Conservation (phyloP, 148 eudicot species). For the Talinum fruticosum region DNA sequence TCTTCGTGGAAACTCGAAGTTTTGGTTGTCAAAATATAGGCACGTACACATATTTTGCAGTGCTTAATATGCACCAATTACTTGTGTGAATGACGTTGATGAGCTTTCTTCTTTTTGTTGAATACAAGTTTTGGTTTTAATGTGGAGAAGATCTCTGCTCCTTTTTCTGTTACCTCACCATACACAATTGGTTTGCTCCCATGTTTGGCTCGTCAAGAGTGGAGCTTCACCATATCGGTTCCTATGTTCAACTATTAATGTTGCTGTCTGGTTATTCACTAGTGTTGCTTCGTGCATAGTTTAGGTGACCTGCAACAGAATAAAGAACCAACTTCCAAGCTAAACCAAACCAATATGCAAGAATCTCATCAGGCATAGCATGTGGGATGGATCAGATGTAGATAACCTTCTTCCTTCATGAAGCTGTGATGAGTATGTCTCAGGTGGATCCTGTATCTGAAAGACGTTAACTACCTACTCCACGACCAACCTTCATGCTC, state of each 20-base stretch:
- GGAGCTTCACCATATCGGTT: neutral
- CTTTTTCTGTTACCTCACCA: constrained; percentile 5
- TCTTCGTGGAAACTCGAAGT: constrained; percentile 10
- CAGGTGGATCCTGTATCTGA: too few relatives aligned
- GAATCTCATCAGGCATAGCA: too few relatives aligned
- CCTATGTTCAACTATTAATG: neutral
- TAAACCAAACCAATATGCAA: neutral
- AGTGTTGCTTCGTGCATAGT: neutral
- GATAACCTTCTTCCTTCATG: too few relatives aligned
- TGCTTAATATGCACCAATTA: neutral
- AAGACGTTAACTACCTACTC: neutral
- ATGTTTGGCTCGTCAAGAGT: neutral
- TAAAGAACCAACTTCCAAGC: neutral
- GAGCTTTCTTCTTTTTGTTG: neutral
- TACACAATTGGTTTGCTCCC: neutral
- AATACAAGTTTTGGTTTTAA: constrained; percentile 1
- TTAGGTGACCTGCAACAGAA: neutral
- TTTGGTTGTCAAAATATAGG: constrained; percentile 16
- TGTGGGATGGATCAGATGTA: too few relatives aligned
- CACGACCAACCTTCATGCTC: neutral
- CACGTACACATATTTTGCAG: neutral
- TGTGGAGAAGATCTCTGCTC: neutral
- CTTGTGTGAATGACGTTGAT: constrained; percentile 13
- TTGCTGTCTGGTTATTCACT: neutral
- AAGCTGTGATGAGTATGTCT: too few relatives aligned